Conservation (phyloP, 1,139 yeast species). For the Hanseniaspora uvarum region DNA sequence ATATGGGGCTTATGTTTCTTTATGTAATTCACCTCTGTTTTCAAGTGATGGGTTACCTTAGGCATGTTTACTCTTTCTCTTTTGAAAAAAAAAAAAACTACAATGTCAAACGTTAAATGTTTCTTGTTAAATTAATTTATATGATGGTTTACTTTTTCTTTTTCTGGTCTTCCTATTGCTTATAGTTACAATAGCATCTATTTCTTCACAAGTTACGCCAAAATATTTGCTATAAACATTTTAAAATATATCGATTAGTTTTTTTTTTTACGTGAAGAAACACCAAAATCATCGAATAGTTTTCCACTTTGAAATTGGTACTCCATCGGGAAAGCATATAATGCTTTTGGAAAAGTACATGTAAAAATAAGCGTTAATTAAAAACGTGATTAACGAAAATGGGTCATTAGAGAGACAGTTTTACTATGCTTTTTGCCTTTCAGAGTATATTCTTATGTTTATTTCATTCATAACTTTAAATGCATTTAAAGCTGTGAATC, state of each 20-base stretch:
- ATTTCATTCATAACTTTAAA: background rate
- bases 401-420: too few relatives aligned
- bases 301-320: background rate
- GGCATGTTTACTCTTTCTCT: background rate
- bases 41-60: slow-evolving; percentile 17
- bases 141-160: too few relatives aligned
- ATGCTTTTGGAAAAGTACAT: too few relatives aligned
- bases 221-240: too few relatives aligned
- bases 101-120: too few relatives aligned
- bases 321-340: background rate
- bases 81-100: too few relatives aligned
- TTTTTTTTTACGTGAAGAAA: background rate
- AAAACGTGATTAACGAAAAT: too few relatives aligned
- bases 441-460: background rate
- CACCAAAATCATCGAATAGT: background rate
- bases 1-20: slow-evolving; percentile 12
- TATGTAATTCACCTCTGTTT: slow-evolving; percentile 13
- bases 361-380: background rate
- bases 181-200: too few relatives aligned
- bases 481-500: background rate
- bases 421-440: background rate
- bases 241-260: too few relatives aligned
- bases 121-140: too few relatives aligned
- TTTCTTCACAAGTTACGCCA: background rate
- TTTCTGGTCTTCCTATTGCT: too few relatives aligned